Evolutionary conservation across 2,329 filamentous ascomycete species (phyloP).

Genomic region (Xylaria hypoxylon): DNA sequence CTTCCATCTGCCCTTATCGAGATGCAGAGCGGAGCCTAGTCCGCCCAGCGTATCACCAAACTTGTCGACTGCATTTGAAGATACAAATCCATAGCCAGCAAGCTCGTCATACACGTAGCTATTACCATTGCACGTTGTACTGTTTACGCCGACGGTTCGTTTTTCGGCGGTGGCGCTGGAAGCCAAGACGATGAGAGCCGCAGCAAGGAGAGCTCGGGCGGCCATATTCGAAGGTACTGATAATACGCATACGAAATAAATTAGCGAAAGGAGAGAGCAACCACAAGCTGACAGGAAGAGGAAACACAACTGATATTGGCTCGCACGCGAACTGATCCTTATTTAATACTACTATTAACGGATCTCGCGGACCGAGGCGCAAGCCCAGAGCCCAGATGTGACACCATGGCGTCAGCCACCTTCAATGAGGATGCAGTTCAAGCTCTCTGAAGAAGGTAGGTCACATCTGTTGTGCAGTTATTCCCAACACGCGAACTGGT

Average conservation of each 20-base stretch:
- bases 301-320: not conserved
- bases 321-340: not conserved
- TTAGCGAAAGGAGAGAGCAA: not conserved
- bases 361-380: not conserved
- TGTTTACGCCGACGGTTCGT: conserved; percentile 40
- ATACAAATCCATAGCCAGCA: conserved; percentile 73
- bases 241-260: not conserved
- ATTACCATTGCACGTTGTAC: conserved; percentile 66
- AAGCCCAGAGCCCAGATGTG: too few species aligned
- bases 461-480: not conserved
- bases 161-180: conserved; percentile 28
- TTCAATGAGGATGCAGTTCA: too few species aligned
- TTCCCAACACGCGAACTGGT: not conserved
- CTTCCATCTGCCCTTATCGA: conserved; percentile 66
- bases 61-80: conserved; percentile 70
- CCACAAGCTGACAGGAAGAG: not conserved
- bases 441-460: conserved; percentile 12
- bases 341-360: not conserved
- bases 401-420: too few species aligned
- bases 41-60: conserved; percentile 77
- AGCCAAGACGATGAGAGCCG: conserved; percentile 29
- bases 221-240: conserved; percentile 14
- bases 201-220: conserved; percentile 16
- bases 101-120: conserved; percentile 74
- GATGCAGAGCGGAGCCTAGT: conserved; percentile 73